These are phyloP conservation scores for Solanum chacoense DNA, from an alignment of 305 asterid species.

Conservation along the genomic window DNA sequence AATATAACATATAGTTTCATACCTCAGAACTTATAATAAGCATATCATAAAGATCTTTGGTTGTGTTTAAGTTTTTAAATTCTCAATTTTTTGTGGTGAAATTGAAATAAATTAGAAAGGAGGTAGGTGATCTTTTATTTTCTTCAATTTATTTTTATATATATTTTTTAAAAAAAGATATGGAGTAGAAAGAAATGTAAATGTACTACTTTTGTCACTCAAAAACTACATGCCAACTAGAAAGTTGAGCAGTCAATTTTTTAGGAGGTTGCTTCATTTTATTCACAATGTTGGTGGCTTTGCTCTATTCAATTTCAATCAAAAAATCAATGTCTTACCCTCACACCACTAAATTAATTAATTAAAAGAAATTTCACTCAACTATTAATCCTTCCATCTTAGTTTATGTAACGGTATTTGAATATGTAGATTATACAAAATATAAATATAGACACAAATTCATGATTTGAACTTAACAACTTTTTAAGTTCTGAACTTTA, in stretches of 20 bases:
- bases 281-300: neutral
- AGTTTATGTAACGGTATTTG: neutral
- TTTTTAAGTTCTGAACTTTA: neutral
- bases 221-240: constrained; percentile 40
- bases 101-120: neutral
- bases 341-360: neutral
- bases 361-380: neutral
- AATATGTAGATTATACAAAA: neutral
- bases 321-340: neutral
- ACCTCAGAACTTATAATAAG: neutral
- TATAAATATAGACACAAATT: fast-evolving
- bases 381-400: neutral
- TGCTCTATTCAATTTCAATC: neutral
- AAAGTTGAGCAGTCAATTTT: constrained; percentile 19
- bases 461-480: no score
- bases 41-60: neutral
- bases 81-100: neutral
- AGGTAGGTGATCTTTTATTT: neutral
- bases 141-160: neutral
- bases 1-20: neutral
- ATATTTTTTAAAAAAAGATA: neutral
- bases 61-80: neutral
- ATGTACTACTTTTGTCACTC: constrained; percentile 5
- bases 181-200: neutral
- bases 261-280: neutral